Percentiles rank a stretch among this genome's conserved stretches.
Evolutionary conservation across 306 rosid species (phyloP).

Genomic region (Purshia tridentata): DNA sequence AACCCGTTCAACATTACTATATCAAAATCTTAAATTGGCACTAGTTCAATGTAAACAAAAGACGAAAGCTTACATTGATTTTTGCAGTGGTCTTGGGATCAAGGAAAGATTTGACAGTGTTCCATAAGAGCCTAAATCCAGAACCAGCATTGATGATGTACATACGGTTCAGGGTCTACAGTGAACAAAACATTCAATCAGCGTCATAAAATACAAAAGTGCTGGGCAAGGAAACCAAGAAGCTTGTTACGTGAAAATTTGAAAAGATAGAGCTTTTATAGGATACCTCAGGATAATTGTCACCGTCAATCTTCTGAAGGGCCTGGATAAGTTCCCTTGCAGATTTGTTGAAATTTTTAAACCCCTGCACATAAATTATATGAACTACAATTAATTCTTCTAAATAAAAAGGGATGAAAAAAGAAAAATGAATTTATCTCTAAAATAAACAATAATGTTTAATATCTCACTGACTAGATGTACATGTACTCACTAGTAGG

Average conservation of each 20-base stretch:
- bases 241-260: background rate
- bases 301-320: slow-evolving; percentile 94
- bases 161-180: slow-evolving; percentile 80
- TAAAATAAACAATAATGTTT: too few relatives aligned
- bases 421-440: background rate
- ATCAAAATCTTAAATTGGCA: slow-evolving; percentile 12
- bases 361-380: slow-evolving; percentile 50
- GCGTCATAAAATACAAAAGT: slow-evolving; percentile 12
- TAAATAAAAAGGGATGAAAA: too few relatives aligned
- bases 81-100: slow-evolving; percentile 91
- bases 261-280: slow-evolving; percentile 4
- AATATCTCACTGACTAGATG: background rate
- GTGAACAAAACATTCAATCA: slow-evolving; percentile 17
- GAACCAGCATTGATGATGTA: slow-evolving; percentile 97
- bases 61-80: slow-evolving; percentile 56
- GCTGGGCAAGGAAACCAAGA: background rate
- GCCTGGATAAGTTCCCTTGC: slow-evolving; percentile 84
- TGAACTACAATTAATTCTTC: background rate
- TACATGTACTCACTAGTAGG: background rate
- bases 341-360: slow-evolving; percentile 72
- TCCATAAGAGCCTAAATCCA: slow-evolving; percentile 93
- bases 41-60: background rate
- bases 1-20: slow-evolving; percentile 19
- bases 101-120: slow-evolving; percentile 80
- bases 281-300: slow-evolving; percentile 90